A percentile compares a stretch with the other conserved stretches of the same genome.
phyloP scores from a whole-genome alignment of 208 protist species.

The Trichomonas tenax region DNA sequence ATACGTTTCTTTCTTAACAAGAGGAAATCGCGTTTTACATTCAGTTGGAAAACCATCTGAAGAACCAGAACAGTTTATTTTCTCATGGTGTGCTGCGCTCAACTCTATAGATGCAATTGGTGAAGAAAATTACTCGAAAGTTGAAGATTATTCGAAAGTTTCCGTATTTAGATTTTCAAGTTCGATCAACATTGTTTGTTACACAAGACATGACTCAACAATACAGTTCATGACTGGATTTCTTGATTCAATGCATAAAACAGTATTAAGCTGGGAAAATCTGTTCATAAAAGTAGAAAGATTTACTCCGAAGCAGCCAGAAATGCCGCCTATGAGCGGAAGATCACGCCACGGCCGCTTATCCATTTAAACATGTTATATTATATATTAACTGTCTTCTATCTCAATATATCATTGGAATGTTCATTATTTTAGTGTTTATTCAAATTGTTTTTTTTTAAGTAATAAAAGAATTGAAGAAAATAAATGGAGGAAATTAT shows the following conservation, averaged over 20 bases:
- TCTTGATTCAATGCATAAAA: neutral
- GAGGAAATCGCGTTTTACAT: neutral
- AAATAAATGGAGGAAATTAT: too few relatives aligned
- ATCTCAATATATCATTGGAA: too few relatives aligned
- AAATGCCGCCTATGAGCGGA: neutral
- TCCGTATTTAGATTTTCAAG: neutral
- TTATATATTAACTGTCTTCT: too few relatives aligned
- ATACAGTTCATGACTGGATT: neutral
- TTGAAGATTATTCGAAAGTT: neutral
- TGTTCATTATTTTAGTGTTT: too few relatives aligned
- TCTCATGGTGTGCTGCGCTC: neutral
- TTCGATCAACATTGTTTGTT: neutral
- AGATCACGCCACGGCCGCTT: neutral
- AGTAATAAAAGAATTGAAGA: too few relatives aligned
- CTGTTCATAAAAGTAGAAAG: neutral
- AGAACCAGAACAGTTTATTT: neutral
- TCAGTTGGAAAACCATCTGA: neutral
- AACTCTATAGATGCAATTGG: neutral
- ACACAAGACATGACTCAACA: neutral
- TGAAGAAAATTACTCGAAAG: neutral
- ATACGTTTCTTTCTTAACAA: neutral
- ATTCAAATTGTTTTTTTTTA: too few relatives aligned
- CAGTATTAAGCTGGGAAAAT: neutral
- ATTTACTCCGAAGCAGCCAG: neutral
- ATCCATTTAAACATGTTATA: neutral